Evolutionary conservation across 441 rosid species (phyloP).

Genomic region (Gossypium gossypioides): DNA sequence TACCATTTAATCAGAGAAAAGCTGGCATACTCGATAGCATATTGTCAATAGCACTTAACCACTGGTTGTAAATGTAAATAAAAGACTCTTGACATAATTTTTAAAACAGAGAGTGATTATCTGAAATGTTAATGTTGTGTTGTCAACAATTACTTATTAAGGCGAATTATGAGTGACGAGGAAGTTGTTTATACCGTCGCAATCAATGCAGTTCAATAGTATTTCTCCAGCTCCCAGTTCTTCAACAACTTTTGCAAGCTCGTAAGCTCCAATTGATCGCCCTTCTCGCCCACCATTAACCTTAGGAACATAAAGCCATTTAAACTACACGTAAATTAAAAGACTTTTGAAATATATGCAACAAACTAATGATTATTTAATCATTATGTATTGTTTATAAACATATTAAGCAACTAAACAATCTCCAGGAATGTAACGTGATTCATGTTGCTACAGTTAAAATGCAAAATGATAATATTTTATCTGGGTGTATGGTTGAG

Average conservation of each 20-base stretch:
- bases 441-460: not conserved
- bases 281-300: slow-evolving; percentile 96
- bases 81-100: not conserved
- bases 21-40: not conserved
- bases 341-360: slow-evolving; percentile 5
- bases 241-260: slow-evolving; percentile 93
- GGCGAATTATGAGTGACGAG: not conserved
- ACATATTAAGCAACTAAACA: not conserved
- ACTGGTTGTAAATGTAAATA: not conserved
- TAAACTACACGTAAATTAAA: slow-evolving; percentile 2
- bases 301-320: slow-evolving; percentile 26
- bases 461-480: not conserved
- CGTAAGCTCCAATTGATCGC: slow-evolving; percentile 90
- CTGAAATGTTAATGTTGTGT: not conserved
- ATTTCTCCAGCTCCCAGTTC: slow-evolving; percentile 95
- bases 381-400: not conserved
- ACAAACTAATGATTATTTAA: not conserved
- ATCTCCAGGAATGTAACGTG: not conserved
- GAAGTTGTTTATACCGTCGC: slow-evolving; percentile 50
- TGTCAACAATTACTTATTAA: not conserved
- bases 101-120: not conserved
- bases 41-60: not conserved
- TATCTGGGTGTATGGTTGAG: not conserved
- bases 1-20: not conserved
- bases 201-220: slow-evolving; percentile 84